Evolutionary conservation across 2,329 filamentous ascomycete genomes (phyloP).

Genomic region (Daldinia sp.): DNA sequence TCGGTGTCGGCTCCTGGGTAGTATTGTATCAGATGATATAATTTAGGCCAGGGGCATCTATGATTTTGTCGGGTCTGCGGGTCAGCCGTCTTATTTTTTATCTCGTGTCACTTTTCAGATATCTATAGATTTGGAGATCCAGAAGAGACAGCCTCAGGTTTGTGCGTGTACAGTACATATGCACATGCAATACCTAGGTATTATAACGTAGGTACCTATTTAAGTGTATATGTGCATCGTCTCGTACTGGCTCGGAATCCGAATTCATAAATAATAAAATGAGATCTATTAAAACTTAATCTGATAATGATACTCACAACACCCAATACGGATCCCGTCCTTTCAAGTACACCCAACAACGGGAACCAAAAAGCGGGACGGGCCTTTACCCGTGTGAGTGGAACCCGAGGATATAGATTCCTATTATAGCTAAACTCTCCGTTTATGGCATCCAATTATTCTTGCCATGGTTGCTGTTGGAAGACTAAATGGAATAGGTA

Average conservation of each 20-base stretch:
- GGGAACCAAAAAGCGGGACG: conserved; percentile 25
- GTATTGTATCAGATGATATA: conserved; percentile 16
- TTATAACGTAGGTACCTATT: conserved; percentile 31
- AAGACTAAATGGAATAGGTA: conserved; percentile 1
- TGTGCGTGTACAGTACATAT: conserved; percentile 31
- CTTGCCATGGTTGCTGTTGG: neutral
- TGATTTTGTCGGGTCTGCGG: conserved; percentile 23
- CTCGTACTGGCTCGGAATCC: conserved; percentile 15
- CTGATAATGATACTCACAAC: conserved; percentile 1
- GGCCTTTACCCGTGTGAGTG: conserved; percentile 21
- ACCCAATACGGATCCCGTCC: neutral
- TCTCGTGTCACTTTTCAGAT: conserved; percentile 32
- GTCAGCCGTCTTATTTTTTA: conserved; percentile 13
- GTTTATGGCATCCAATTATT: conserved; percentile 8
- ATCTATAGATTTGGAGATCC: conserved; percentile 30
- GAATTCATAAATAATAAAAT: conserved; percentile 15
- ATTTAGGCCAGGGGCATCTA: neutral
- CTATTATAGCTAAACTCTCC: conserved; percentile 10
- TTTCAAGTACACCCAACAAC: conserved; percentile 1
- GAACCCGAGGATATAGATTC: conserved; percentile 11
- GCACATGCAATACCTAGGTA: conserved; percentile 31
- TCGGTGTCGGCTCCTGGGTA: conserved; percentile 10
- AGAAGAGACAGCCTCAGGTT: conserved; percentile 9
- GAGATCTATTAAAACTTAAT: conserved; percentile 32
- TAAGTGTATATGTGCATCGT: conserved; percentile 4